These are phyloP conservation scores for Aureobasidium sp. DNA, from an alignment of 2,329 filamentous ascomycete species.

Conservation along the genomic window DNA sequence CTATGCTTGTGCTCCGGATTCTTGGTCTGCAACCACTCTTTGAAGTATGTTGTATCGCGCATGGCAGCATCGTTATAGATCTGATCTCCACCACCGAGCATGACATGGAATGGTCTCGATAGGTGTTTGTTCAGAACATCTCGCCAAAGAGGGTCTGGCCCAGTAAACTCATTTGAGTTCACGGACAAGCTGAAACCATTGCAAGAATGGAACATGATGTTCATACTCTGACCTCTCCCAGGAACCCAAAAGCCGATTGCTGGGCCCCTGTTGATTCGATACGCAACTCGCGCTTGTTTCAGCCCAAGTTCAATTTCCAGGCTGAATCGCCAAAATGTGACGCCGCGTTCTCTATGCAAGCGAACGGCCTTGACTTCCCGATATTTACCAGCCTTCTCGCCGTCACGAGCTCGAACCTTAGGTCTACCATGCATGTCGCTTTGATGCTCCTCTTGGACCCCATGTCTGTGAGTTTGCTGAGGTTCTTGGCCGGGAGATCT, in stretches of 20 bases:
- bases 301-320: conserved; percentile 79
- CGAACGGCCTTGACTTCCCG: conserved; percentile 75
- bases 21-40: conserved; percentile 73
- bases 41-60: conserved; percentile 65
- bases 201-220: conserved; percentile 97
- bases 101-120: conserved; percentile 87
- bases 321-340: conserved; percentile 96
- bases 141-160: conserved; percentile 92
- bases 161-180: conserved; percentile 71
- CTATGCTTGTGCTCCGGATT: conserved; percentile 72
- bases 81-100: conserved; percentile 95
- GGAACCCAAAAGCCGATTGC: conserved; percentile 93
- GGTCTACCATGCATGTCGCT: conserved; percentile 33
- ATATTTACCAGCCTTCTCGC: conserved; percentile 71
- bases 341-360: conserved; percentile 74
- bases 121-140: conserved; percentile 93
- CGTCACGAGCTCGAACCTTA: conserved; percentile 52
- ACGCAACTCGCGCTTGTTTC: conserved; percentile 77
- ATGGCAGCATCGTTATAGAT: conserved; percentile 88
- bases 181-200: conserved; percentile 86
- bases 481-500: conserved; percentile 23
- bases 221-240: conserved; percentile 76
- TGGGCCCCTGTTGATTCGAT: conserved; percentile 88
- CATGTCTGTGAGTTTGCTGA: conserved; percentile 20
- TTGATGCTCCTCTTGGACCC: background rate